Base-by-base conservation (phyloP, 148 eudicot species). In the Vaccinium darrowii region DNA sequence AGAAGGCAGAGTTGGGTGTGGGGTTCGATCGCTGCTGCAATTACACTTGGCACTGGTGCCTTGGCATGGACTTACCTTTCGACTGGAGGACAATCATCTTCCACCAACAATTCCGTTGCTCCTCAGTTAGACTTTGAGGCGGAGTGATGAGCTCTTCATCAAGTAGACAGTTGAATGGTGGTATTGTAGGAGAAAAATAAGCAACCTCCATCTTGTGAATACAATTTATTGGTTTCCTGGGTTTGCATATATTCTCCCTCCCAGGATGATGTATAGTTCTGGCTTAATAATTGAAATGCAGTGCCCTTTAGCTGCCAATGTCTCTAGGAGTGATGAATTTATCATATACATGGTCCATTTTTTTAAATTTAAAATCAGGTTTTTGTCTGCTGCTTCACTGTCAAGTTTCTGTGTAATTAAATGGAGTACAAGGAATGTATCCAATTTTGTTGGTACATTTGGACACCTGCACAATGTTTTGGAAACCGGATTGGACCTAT, bases 1-100 rank as follows among this genome's bases (percentile, higher is more conserved):
- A 93, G 84, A 88, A 90, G 91, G 87, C 98, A 93, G 88, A 90
- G 83, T 85, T 95, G 95, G 99, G 80, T 93, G 43, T 97, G 95
- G 98, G 93, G 95, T 36, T 91, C 96, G 18, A 83, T 94, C 81
- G 91, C 93, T 25, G 88, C 92, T 84, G 90, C 93, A 81, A 88
- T 94, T 50, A 90, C 95, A 25, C 83, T 94, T 10, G 99, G 99
- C 50, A 87, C 88, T 75, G 92, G 93, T 53, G 94, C 92, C 50
- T 88, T 94, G 81, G 93, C 92, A 47, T 96, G 96, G 94, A 91
- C 98, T 85, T 93, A 91, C 84, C 78, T 90, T 27, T 91, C 94
- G n/a, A 83, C 90, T 43, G 93, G 90, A 79, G 89, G 87, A 63
- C 92, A 82, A 78, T 87, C 98, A 62, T 87, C 98, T 82, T 84